Base-by-base conservation (phyloP, 1,284 basidiomycete species). In the Spongispora temasekensis region DNA sequence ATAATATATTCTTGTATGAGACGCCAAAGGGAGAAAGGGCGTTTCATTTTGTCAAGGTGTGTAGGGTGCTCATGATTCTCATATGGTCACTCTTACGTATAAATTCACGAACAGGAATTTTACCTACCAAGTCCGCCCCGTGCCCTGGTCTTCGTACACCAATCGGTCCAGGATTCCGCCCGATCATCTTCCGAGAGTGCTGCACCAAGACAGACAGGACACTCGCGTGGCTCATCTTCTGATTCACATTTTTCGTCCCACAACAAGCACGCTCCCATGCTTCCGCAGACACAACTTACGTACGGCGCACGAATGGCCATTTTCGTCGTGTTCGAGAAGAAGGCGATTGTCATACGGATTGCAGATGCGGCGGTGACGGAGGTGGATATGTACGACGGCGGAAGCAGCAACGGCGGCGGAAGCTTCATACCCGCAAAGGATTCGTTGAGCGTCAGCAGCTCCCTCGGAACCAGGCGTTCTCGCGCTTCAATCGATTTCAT, bases 321-420 rank as follows among this genome's bases (percentile, higher is more conserved):
- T 13, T 93, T 93, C 67, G 85, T 91, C 58, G 77, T 87, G 28
- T 93, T 93, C 69, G 91, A 93, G 71, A 93, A 93, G 76, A 93
- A 90, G 68, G 90, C 90, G 1, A 84, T 86, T 25, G 78, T 90
- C 72, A 92, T 93, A 66, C 87, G 91, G 30, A 73, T 93, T 35
- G 84, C 85, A 4, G 91, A 93, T 72, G 84, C 91, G 42, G 86
- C 89, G 17, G 91, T 92, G 7, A 84, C 87, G 31, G 91, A 93
- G 71, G 78, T 93, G 37, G 86, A 89, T 54, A 75, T 92, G 46
- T 82, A 79, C 64, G 89, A 89, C 53, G 80, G 83, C 31, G 76
- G 67, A 64, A 65, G 65, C 71, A 52, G 68, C 65, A 42, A 61
- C 68, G 25, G 67, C 64, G 57, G 59, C 71, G 69, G 67, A 66